phyloP scores from a whole-genome alignment of 192 early-diverging fungal species.

The Backusella luteola region DNA sequence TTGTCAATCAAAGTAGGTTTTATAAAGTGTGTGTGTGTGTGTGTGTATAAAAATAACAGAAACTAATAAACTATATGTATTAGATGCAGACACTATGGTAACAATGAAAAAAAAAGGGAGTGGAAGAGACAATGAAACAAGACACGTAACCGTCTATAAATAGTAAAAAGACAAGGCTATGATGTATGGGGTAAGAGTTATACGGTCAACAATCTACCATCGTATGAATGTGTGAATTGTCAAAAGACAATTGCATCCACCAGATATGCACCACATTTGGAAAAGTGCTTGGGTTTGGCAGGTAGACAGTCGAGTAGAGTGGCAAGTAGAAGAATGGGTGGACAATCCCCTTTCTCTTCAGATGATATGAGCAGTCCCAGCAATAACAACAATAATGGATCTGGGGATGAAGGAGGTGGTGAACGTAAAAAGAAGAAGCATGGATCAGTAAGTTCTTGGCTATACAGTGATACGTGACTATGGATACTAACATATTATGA shows the following conservation, averaged over 20 bases:
- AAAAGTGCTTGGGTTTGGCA: conserved; percentile 88
- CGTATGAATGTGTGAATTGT: conserved; percentile 83
- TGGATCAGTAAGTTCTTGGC: not conserved
- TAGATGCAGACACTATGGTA: conserved; percentile 11
- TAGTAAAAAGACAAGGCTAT: conserved; percentile 45
- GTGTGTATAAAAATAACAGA: not conserved
- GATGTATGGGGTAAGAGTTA: conserved; percentile 70
- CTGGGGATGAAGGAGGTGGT: not conserved
- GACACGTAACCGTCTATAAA: not conserved
- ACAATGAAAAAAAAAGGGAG: not conserved
- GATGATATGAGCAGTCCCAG: conserved; percentile 13
- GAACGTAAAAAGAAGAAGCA: conserved; percentile 14
- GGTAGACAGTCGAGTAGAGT: conserved; percentile 59
- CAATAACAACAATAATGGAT: not conserved
- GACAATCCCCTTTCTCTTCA: conserved; percentile 22
- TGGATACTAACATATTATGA: not conserved
- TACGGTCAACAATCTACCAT: conserved; percentile 51
- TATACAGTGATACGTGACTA: not conserved
- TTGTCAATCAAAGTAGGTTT: conserved; percentile 72
- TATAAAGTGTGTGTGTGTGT: not conserved
- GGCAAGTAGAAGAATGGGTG: conserved; percentile 50
- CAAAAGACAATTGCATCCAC: conserved; percentile 72
- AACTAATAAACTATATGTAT: not conserved
- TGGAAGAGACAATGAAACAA: not conserved
- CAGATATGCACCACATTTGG: conserved; percentile 88